A percentile compares a stretch with the other conserved stretches of the same genome.
These are phyloP conservation scores for Pisolithus thermaeus DNA, from an alignment of 1,284 basidiomycete species.

Conservation along the genomic window DNA sequence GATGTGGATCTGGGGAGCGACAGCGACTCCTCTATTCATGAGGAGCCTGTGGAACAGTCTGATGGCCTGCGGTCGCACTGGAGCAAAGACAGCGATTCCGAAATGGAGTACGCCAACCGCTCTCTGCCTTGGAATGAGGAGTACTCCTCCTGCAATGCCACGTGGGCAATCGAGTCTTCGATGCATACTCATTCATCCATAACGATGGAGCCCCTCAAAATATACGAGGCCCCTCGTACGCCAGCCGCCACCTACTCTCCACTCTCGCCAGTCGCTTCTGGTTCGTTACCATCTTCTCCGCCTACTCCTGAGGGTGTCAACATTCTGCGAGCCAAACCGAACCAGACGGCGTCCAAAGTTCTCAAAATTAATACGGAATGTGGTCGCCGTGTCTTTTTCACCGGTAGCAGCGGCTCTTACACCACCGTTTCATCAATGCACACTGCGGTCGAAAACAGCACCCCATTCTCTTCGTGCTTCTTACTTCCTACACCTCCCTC, in stretches of 20 bases:
- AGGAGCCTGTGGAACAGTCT: slow-evolving; percentile 26
- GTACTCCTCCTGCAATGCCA: slow-evolving; percentile 34
- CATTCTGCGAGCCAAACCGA: slow-evolving; percentile 30
- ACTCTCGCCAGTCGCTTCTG: slow-evolving; percentile 33
- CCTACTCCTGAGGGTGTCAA: slow-evolving; percentile 48
- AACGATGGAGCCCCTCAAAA: slow-evolving; percentile 28
- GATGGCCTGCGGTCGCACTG: slow-evolving; percentile 42
- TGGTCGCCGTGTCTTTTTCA: slow-evolving; percentile 47
- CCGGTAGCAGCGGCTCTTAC: slow-evolving; percentile 42
- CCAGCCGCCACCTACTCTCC: slow-evolving; percentile 34
- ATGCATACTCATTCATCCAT: slow-evolving; percentile 28
- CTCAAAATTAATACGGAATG: slow-evolving; percentile 59
- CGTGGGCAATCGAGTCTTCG: slow-evolving; percentile 40
- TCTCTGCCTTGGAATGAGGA: slow-evolving; percentile 35
- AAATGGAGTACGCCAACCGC: slow-evolving; percentile 53
- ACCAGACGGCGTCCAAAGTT: slow-evolving; percentile 33
- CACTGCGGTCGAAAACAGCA: slow-evolving; percentile 60
- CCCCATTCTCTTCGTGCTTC: slow-evolving; percentile 47
- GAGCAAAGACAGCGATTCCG: slow-evolving; percentile 61
- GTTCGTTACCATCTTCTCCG: slow-evolving; percentile 39
- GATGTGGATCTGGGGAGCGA: slow-evolving; percentile 61
- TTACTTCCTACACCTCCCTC: slow-evolving; percentile 42
- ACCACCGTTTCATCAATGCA: slow-evolving; percentile 63
- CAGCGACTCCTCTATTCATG: slow-evolving; percentile 40
- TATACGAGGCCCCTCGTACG: slow-evolving; percentile 28